Conservation (phyloP, 179 eudicot species). For the Drosera spatulata region DNA sequence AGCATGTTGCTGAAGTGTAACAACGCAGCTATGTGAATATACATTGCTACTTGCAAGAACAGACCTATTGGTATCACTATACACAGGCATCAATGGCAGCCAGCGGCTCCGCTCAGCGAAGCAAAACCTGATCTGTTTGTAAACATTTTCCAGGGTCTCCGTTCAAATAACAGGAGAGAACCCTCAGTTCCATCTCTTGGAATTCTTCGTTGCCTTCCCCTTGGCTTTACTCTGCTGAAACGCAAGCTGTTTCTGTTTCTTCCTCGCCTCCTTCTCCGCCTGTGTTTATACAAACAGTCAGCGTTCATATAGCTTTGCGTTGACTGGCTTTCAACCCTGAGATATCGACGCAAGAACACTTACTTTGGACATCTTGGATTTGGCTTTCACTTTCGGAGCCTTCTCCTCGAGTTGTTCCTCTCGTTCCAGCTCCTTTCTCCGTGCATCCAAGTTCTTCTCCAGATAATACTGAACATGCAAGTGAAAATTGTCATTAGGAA, state of each 20-base stretch:
- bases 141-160: background rate
- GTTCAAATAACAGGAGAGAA: background rate
- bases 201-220: constrained; percentile 55
- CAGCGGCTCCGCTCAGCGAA: no score
- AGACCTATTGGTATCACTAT: no score
- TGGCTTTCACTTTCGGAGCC: constrained; percentile 81
- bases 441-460: constrained; percentile 93
- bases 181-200: constrained; percentile 85
- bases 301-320: background rate
- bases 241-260: constrained; percentile 83
- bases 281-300: constrained; percentile 11
- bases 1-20: no score
- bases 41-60: no score
- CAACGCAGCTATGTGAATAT: no score
- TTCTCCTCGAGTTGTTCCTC: constrained; percentile 89
- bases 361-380: constrained; percentile 97
- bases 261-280: constrained; percentile 91
- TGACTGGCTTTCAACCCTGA: background rate
- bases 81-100: no score
- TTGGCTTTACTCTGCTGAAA: constrained; percentile 87
- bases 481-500: no score
- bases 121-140: no score
- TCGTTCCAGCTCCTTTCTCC: constrained; percentile 65
- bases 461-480: constrained; percentile 55
- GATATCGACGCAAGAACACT: background rate